Percentiles rank a stretch among this genome's conserved stretches.
Evolutionary conservation across 441 rosid genomes (phyloP).

Genomic region (Adansonia rubrostipa): DNA sequence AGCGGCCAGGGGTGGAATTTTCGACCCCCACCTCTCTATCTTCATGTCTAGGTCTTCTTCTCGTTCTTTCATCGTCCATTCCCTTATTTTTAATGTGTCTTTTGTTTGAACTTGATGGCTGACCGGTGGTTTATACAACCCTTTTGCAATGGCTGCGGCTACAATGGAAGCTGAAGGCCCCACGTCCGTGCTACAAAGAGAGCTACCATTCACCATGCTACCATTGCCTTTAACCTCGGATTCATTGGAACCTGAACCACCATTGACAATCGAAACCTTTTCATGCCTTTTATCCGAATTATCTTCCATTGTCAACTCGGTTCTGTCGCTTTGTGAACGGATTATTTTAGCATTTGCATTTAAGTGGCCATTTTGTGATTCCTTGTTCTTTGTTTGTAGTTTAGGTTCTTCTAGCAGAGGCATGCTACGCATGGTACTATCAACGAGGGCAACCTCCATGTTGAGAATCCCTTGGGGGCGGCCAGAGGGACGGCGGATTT

Average conservation of each 20-base stretch:
- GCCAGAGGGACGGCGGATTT: constrained; percentile 84
- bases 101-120: neutral
- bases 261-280: constrained; percentile 35
- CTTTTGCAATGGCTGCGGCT: constrained; percentile 90
- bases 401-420: constrained; percentile 35
- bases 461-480: constrained; percentile 86
- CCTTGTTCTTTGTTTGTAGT: neutral
- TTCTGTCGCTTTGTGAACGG: constrained; percentile 66
- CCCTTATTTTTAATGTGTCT: neutral
- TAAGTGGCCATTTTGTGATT: constrained; percentile 17
- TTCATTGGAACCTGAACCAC: constrained; percentile 28
- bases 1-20: constrained; percentile 42
- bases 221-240: constrained; percentile 33
- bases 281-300: constrained; percentile 27
- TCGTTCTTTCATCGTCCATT: constrained; percentile 36
- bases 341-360: constrained; percentile 38
- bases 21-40: constrained; percentile 77
- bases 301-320: constrained; percentile 52
- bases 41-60: constrained; percentile 62
- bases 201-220: constrained; percentile 73
- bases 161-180: constrained; percentile 96
- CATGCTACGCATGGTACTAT: constrained; percentile 76
- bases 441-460: constrained; percentile 71
- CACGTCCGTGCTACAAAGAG: constrained; percentile 63
- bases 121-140: constrained; percentile 55